Base-by-base conservation (phyloP, 2,329 filamentous ascomycete species). In the Diaporthe capsici region DNA sequence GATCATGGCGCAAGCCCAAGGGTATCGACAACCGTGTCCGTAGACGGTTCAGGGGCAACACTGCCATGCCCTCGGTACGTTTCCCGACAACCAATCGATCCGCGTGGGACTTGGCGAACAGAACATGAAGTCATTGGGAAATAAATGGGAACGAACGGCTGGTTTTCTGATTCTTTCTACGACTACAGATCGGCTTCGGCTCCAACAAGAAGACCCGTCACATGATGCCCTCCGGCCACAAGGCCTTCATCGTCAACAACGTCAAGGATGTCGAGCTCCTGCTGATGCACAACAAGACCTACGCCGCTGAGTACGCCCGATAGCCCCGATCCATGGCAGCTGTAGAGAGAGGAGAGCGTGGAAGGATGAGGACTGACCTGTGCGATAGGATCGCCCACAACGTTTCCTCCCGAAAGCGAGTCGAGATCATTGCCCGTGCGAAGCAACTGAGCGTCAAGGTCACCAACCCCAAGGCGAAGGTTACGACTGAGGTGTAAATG, bases 391-490 rank as follows among this genome's bases (percentile, higher is more conserved):
- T 99, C 87, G 95, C 94, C 87, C 95, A 98, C 92, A 94, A 95
- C 87, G 97, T 99, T 87, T 99, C 97, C 79, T 98, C 97, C 86
- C 92, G 96, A 89, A 99, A 99, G 95, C 93, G 97, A 88, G 93
- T 99, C 88, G 96, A 98, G 85, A 99, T 99, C 89, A 93, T 99
- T 84, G 92, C 95, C 85, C 94, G 96, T 88, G 97, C 97, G 81
- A 98, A 98, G 94, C 94, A 98, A 89, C 90, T 99, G 85, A 95
- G 96, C 86, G 97, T 99, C 87, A 99, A 99, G 94, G 96, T 99
- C 87, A 99, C 97, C 86, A 99, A 99, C 92, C 88, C 95, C 89
- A 98, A 98, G 94, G 97, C 96, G 86, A 97, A 96, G 92, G 94
- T 99, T 87, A 98, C 96, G 84, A 98, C 95, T 83, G 97, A 99